Evolutionary conservation across 2,329 filamentous ascomycete genomes (phyloP), one percentile per base, ranked within the genome.

Genomic region (Epichloe coenophiala): DNA sequence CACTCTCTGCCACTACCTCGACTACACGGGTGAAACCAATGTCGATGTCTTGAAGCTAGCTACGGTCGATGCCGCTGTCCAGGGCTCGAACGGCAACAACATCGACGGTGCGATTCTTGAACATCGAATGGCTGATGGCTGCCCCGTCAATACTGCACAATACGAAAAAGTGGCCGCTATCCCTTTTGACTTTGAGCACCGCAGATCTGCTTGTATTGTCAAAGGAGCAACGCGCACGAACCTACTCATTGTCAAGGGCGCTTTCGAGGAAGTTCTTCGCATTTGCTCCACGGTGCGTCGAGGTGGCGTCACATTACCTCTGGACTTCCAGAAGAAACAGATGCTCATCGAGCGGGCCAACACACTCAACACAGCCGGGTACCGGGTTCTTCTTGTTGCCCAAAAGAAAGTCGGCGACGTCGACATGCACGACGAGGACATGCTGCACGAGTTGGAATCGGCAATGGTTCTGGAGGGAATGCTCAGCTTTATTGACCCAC

Each of bases 161-260:
- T 59, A 59, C 43, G 53, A 58, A 17, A 59, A 57, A 37, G 36
- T 58, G 3, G 53, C 53, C 15, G 56, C 55, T 2, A 57, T 61
- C 21, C 59, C 59, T 2, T 61, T 61, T 38, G 59, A 58, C 6
- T 61, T 61, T 45, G 60, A 61, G 33, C 57, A 59, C 9, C 60
- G 58, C 21, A 53, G 59, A 6, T 57, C 59, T 5, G 53, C 55
- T 12, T 57, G 56, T 47, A 48, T 61, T 15, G 55, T 61, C 40
- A 53, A 54, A 15, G 60, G 58, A 3, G 47, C 50, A 5, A 60
- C 57, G 1, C 52, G 57, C 15, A 50, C 55, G 8, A 56, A 60
- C 23, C 56, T 64, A 51, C 55, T 63, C 21, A 60, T 63, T 12
- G 60, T 59, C 52, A 62, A 62, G 40, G 61, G 61, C 31, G 60